Evolutionary conservation across 352 stramenopile genomes (phyloP), one percentile per base, ranked within the genome.

Genomic region (Globisporangium sylvaticum): DNA sequence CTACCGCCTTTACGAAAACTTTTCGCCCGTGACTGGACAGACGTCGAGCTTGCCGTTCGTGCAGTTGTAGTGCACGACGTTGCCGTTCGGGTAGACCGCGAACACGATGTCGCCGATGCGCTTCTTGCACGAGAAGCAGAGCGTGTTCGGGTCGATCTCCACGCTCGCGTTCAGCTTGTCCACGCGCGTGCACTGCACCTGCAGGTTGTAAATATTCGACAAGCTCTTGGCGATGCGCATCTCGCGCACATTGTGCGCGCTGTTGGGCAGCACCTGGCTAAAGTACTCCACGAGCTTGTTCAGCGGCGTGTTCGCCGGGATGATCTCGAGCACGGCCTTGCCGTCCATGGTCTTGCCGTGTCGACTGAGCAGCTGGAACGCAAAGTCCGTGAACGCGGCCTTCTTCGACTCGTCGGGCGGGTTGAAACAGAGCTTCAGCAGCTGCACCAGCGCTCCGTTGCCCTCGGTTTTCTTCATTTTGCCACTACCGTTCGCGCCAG

Each of bases 141-240:
- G 72, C 32, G 88, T 92, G 66, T 90, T 88, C 27, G 81, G 72
- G 55, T 96, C 88, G 62, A 96, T 87, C 75, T 96, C 86, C 52
- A 94, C 83, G 67, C 78, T 92, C 53, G 89, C 78, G 61, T 76
- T 88, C 27, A 91, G 73, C 58, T 86, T 90, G 29, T 92, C 83
- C 15, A 96, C 88, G 57, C 88, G 88, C 42, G 90, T 79, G 69
- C 88, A 96, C 70, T 96, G 88, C 48, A 96, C 86, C 70, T 96
- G 88, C 34, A 96, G 77, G 69, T 96, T 96, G 81, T 94, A 96
- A 32, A 96, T 84, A 74, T 96, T 96, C 53, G 84, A 94, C 64
- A 96, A 64, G 58, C 83, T 92, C 72, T 92, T 88, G 10, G 81
- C 78, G 32, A 96, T 89, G 63, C 79, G 88, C 62, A 81, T 85